phyloP scores from a whole-genome alignment of 1,284 basidiomycete species.

The Trametes polyzona region DNA sequence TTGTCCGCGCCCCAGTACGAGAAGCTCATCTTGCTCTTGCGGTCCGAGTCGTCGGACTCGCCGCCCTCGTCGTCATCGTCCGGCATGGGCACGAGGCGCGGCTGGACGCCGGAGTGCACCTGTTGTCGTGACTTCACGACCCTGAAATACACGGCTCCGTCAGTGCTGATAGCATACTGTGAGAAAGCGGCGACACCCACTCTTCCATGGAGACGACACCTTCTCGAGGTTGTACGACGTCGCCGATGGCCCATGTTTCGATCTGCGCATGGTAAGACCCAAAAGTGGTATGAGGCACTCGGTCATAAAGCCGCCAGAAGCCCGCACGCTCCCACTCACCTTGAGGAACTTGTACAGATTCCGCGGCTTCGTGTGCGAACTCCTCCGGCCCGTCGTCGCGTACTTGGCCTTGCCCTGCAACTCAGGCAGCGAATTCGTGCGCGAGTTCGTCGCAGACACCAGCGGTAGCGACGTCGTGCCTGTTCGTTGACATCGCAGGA shows the following conservation, averaged over 20 bases:
- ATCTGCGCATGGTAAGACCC: too few relatives aligned
- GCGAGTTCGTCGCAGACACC: conserved; percentile 69
- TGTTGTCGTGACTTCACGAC: conserved; percentile 71
- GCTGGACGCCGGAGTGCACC: conserved; percentile 58
- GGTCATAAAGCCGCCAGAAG: not conserved
- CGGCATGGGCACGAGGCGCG: conserved; percentile 72
- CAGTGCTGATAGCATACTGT: conserved; percentile 18
- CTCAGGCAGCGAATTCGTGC: conserved; percentile 77
- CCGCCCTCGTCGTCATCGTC: conserved; percentile 55
- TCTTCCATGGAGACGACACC: conserved; percentile 85
- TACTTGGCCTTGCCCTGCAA: conserved; percentile 81
- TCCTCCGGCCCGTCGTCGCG: conserved; percentile 74
- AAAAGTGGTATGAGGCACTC: conserved; percentile 4
- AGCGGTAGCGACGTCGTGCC: conserved; percentile 90
- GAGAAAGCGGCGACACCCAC: conserved; percentile 49
- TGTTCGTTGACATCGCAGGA: conserved; percentile 87
- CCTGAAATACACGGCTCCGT: conserved; percentile 40
- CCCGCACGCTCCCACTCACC: conserved; percentile 45
- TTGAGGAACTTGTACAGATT: conserved; percentile 91
- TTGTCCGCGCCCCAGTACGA: conserved; percentile 90
- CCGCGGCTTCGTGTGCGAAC: conserved; percentile 76
- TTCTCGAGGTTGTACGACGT: conserved; percentile 69
- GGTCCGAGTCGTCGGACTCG: conserved; percentile 83
- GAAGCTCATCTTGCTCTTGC: conserved; percentile 90
- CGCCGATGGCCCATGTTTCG: conserved; percentile 86